Conservation (phyloP, 108 stramenopile genomes). For the Cylindrotheca closterium region DNA sequence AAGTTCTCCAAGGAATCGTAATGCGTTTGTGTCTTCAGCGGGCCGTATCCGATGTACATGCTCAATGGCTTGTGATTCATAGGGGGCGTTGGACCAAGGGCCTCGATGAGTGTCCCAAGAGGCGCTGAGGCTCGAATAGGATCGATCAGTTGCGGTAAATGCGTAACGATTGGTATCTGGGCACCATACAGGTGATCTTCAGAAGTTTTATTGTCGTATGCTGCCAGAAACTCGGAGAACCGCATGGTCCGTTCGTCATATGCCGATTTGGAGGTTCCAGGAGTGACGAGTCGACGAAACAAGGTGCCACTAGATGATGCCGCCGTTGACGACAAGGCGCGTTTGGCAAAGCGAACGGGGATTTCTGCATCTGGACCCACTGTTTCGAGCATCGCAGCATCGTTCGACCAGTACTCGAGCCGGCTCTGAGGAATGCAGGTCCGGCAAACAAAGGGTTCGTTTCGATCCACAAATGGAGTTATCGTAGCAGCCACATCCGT, state of each 20-base stretch:
- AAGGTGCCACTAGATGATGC: neutral
- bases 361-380: neutral
- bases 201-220: neutral
- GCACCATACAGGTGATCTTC: neutral
- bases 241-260: constrained; percentile 6
- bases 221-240: neutral
- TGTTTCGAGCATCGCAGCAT: neutral
- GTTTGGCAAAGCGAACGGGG: neutral
- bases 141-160: neutral
- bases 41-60: constrained; percentile 1
- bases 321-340: neutral
- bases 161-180: neutral
- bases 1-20: constrained; percentile 18
- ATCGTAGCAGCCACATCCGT: neutral
- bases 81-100: neutral
- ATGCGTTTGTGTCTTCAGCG: constrained; percentile 5
- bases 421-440: neutral
- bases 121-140: constrained; percentile 1
- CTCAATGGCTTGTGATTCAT: neutral
- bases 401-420: neutral
- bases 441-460: constrained; percentile 19
- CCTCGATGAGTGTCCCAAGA: neutral
- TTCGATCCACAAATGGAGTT: constrained; percentile 10
- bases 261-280: neutral
- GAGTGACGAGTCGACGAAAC: neutral